These are phyloP conservation scores for Nothophaeocryptopus gaeumannii DNA, from an alignment of 2,329 filamentous ascomycete genomes.

Conservation along the genomic window DNA sequence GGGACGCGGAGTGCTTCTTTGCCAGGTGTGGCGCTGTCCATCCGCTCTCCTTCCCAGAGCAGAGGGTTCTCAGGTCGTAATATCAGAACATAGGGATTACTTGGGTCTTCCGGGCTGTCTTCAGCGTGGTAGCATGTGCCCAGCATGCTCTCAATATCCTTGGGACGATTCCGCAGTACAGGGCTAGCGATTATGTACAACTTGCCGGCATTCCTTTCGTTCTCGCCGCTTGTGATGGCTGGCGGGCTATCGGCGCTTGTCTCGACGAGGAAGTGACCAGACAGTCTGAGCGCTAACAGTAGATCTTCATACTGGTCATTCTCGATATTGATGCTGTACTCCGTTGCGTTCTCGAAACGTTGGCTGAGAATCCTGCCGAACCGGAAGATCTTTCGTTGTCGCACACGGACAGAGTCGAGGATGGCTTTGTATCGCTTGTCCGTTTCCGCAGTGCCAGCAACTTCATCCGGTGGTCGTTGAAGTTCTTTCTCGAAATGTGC, in stretches of 20 bases:
- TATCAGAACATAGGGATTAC: slow-evolving; percentile 80
- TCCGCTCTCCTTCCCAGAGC: slow-evolving; percentile 72
- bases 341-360: slow-evolving; percentile 93
- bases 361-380: slow-evolving; percentile 89
- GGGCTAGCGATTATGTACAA: slow-evolving; percentile 78
- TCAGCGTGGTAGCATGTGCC: slow-evolving; percentile 73
- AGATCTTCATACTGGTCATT: slow-evolving; percentile 70
- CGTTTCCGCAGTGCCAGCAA: slow-evolving; percentile 69
- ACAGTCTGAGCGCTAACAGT: slow-evolving; percentile 74
- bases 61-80: slow-evolving; percentile 76
- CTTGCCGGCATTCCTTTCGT: slow-evolving; percentile 46
- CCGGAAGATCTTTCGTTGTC: slow-evolving; percentile 92
- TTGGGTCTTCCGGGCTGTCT: slow-evolving; percentile 66
- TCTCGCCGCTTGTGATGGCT: slow-evolving; percentile 14
- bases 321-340: slow-evolving; percentile 80
- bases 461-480: slow-evolving; percentile 78
- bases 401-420: slow-evolving; percentile 90
- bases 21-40: slow-evolving; percentile 45
- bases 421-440: slow-evolving; percentile 96
- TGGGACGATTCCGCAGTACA: slow-evolving; percentile 67
- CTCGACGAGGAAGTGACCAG: slow-evolving; percentile 84
- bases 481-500: slow-evolving; percentile 90
- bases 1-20: slow-evolving; percentile 72
- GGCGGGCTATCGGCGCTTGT: slow-evolving; percentile 53
- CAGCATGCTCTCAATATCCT: slow-evolving; percentile 82